Conservation (phyloP, 1,284 basidiomycete genomes). For the Trametes pubescens region DNA sequence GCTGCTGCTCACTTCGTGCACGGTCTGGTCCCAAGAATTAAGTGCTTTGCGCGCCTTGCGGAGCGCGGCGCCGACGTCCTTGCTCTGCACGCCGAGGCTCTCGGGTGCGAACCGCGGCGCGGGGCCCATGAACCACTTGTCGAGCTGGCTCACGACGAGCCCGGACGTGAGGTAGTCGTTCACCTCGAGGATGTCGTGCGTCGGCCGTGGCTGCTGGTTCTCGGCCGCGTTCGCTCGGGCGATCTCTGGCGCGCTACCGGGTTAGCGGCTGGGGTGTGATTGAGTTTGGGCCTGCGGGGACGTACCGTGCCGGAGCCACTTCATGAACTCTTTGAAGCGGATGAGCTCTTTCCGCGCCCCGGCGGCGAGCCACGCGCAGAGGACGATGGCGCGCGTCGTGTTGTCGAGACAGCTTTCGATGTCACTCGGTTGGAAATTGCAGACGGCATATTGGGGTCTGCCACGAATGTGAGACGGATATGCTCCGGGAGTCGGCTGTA, state of each 20-base stretch:
- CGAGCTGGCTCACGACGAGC: constrained; percentile 71
- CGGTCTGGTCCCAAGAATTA: constrained; percentile 30
- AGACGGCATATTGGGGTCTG: constrained; percentile 48
- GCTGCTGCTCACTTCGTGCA: constrained; percentile 24
- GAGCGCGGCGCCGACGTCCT: constrained; percentile 28
- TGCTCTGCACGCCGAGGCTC: constrained; percentile 56
- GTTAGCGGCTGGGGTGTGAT: constrained; percentile 4
- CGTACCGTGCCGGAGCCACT: constrained; percentile 79
- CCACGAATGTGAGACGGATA: constrained; percentile 20
- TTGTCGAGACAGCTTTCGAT: constrained; percentile 61
- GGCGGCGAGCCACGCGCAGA: constrained; percentile 72
- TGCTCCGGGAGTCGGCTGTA: constrained; percentile 6
- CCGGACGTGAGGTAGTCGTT: constrained; percentile 80
- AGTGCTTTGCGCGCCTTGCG: constrained; percentile 24
- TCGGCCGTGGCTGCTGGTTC: constrained; percentile 57
- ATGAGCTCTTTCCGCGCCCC: constrained; percentile 69
- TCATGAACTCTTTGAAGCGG: constrained; percentile 79
- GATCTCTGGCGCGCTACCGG: constrained; percentile 37
- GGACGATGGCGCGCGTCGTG: constrained; percentile 62
- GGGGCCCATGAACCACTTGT: constrained; percentile 79
- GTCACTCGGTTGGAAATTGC: constrained; percentile 59
- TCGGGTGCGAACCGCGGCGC: constrained; percentile 62
- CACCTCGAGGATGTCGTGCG: constrained; percentile 81
- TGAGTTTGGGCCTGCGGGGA: too few relatives aligned
- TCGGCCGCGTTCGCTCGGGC: constrained; percentile 42